phyloP scores from a whole-genome alignment of 768 basidiomycete genomes.

The Suillus lakei region DNA sequence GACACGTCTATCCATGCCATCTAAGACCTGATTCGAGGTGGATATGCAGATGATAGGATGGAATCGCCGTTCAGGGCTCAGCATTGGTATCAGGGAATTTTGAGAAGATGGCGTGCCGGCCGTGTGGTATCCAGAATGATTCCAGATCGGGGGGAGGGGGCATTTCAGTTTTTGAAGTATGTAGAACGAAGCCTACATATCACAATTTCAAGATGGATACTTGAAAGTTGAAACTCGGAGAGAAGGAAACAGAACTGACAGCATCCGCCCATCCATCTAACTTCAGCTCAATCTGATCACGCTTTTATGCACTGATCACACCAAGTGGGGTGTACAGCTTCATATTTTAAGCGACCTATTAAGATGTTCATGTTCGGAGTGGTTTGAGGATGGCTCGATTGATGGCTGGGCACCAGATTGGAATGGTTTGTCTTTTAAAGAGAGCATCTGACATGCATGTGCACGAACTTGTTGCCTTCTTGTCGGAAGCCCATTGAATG shows the following conservation, averaged over 20 bases:
- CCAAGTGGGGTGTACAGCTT: slow-evolving; percentile 74
- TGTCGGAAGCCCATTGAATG: too few relatives aligned
- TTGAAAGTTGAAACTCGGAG: neutral
- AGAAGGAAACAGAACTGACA: slow-evolving; percentile 45
- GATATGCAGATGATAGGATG: slow-evolving; percentile 83
- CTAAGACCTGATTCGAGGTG: slow-evolving; percentile 72
- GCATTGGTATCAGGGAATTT: slow-evolving; percentile 28
- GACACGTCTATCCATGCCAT: slow-evolving; percentile 61
- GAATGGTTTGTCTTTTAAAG: too few relatives aligned
- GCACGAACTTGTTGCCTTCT: too few relatives aligned
- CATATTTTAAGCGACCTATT: slow-evolving; percentile 51
- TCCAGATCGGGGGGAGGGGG: slow-evolving; percentile 83
- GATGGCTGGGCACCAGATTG: slow-evolving; percentile 90
- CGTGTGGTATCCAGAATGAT: too few relatives aligned
- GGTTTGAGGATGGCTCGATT: slow-evolving; percentile 61
- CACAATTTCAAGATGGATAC: neutral
- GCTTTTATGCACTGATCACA: slow-evolving; percentile 74
- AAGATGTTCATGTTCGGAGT: neutral
- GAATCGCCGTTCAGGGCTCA: slow-evolving; percentile 45
- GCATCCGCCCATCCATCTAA: slow-evolving; percentile 73
- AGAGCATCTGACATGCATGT: slow-evolving; percentile 92
- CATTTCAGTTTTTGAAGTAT: slow-evolving; percentile 56
- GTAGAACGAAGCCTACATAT: slow-evolving; percentile 70
- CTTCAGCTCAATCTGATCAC: slow-evolving; percentile 68
- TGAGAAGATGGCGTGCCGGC: too few relatives aligned